Percentiles rank a stretch among this genome's conserved stretches.
These are phyloP conservation scores for Saksenaea vasiformis DNA, from an alignment of 371 early-diverging fungal genomes.

Conservation along the genomic window DNA sequence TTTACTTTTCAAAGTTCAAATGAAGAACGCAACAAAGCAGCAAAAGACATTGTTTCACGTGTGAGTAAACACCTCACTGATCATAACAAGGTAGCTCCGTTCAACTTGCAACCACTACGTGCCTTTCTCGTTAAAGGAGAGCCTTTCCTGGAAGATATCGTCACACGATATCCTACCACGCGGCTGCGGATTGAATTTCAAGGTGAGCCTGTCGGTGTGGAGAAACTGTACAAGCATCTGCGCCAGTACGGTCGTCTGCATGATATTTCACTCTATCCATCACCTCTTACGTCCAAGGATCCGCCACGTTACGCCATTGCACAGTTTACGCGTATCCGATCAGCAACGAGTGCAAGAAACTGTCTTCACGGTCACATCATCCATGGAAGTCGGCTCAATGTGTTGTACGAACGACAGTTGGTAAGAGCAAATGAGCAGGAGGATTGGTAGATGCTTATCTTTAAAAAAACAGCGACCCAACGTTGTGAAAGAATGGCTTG, in stretches of 20 bases:
- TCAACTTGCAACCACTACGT: conserved; percentile 61
- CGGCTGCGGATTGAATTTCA: conserved; percentile 73
- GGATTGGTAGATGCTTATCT: not conserved
- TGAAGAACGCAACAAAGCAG: conserved; percentile 21
- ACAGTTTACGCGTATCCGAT: conserved; percentile 72
- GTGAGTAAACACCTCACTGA: conserved; percentile 38
- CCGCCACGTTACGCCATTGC: conserved; percentile 77
- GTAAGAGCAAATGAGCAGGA: conserved; percentile 19
- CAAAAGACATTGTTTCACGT: conserved; percentile 34
- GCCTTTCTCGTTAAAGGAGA: conserved; percentile 72
- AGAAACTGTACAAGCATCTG: conserved; percentile 74
- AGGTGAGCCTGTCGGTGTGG: conserved; percentile 68
- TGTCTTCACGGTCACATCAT: conserved; percentile 82
- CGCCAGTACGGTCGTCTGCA: conserved; percentile 83
- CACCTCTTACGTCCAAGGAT: conserved; percentile 62
- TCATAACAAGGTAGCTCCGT: conserved; percentile 55
- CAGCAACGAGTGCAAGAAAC: conserved; percentile 87
- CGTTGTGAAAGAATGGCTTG: conserved; percentile 68
- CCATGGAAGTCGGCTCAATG: conserved; percentile 64
- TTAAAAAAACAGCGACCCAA: conserved; percentile 49
- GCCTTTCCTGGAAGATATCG: conserved; percentile 90
- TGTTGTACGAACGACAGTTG: conserved; percentile 71
- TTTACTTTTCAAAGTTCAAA: conserved; percentile 38
- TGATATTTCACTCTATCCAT: conserved; percentile 69
- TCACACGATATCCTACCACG: conserved; percentile 70